Evolutionary conservation across 139 green algal genomes (phyloP), one percentile per base, ranked within the genome.

Genomic region (Chlorella sp.): DNA sequence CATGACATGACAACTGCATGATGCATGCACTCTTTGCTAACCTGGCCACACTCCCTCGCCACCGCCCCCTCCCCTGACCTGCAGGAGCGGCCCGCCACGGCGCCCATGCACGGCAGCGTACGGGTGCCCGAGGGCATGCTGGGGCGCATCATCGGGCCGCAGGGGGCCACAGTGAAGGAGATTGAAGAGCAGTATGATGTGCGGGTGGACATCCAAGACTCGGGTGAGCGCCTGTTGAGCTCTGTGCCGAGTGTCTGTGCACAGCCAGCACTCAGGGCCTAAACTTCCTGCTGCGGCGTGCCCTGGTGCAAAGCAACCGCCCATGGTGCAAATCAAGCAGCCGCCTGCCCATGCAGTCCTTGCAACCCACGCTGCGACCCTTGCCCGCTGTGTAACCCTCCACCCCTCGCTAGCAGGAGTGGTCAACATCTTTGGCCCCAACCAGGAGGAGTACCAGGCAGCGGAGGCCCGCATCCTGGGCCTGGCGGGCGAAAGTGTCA

Each of bases 361-460:
- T 6, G 64, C 17, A 26, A 4, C 64, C 28, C 64, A 7, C 64
- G 4, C 64, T 32, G 9, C 65, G 16, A 32, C 65, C 14, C 69
- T 34, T 32, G 69, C 40, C 2, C 17, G 2, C 69, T 51, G 38
- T n/a, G 38, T n/a, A 40, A 17, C 40, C 11, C 46, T 54, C 8
- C 7, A 7, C 46, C 46, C 73, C 32, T 26, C 44, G 28, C 0
- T 43, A 7, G 36, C 76, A 48, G 92, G 89, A 11, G 28, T 46
- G 2, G 81, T 94, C 30, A 54, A 69, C 72, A 76, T 94, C 41
- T 94, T 88, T 76, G 89, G 85, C 17, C 88, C 91, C 41, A 84
- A 74, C 20, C 46, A 54, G n/a, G 73, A 72, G 16, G 51, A 84
- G 73, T 89, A 83, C 38, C 43, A 82, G 28, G 74, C 84, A 32